Conservation (phyloP, 768 basidiomycete genomes). For the Boletus insuetus region DNA sequence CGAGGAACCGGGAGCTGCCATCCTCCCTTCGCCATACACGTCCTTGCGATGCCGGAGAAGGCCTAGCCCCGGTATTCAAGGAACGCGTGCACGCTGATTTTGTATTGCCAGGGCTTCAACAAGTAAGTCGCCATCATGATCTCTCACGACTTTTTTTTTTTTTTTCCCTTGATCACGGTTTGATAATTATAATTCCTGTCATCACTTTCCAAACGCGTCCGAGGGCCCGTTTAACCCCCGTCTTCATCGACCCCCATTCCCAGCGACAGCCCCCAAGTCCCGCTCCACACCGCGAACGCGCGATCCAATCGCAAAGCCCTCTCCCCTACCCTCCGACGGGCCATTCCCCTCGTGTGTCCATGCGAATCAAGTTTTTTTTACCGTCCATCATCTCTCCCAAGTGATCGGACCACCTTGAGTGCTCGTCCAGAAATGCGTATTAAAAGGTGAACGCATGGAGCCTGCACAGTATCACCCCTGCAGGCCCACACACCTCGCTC, state of each 20-base stretch:
- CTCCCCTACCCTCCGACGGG: neutral
- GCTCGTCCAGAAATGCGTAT: too few relatives aligned
- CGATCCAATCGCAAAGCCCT: constrained; percentile 4
- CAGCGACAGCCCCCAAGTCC: constrained; percentile 10
- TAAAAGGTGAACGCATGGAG: too few relatives aligned
- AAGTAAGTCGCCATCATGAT: neutral
- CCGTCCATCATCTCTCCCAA: neutral
- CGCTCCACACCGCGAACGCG: constrained; percentile 21
- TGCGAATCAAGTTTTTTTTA: neutral
- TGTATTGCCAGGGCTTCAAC: too few relatives aligned
- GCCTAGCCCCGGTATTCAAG: neutral
- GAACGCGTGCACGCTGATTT: neutral
- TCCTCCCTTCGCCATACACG: too few relatives aligned
- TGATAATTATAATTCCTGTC: neutral
- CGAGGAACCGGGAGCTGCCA: constrained; percentile 4
- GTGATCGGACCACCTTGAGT: constrained; percentile 2
- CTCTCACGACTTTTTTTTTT: constrained; percentile 2
- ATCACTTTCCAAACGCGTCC: constrained; percentile 14
- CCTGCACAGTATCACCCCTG: neutral
- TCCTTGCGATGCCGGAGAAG: neutral
- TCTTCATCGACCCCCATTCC: constrained; percentile 4
- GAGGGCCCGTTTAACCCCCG: constrained; percentile 18
- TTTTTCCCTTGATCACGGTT: too few relatives aligned
- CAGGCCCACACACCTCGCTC: constrained; percentile 6
- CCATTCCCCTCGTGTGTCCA: neutral